Evolutionary conservation across 2,329 filamentous ascomycete genomes (phyloP).

Genomic region (Drechslerella dactyloides): DNA sequence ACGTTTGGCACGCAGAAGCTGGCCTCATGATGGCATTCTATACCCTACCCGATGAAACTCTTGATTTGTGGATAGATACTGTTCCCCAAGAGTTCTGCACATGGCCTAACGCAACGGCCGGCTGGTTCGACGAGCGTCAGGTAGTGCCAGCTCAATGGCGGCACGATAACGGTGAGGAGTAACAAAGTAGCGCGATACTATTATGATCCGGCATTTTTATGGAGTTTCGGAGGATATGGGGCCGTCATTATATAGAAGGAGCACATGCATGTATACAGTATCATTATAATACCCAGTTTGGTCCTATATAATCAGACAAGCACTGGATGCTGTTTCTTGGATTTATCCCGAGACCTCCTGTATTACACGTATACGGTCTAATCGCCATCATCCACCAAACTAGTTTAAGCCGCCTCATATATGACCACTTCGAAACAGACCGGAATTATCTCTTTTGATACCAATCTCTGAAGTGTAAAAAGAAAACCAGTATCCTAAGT

Average conservation of each 20-base stretch:
- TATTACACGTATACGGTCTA: too few species aligned
- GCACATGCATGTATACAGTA: background rate
- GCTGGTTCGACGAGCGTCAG: constrained; percentile 37
- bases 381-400: too few species aligned
- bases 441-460: too few species aligned
- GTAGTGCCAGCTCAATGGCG: constrained; percentile 37
- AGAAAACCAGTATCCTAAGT: too few species aligned
- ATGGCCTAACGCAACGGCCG: constrained; percentile 41
- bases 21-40: constrained; percentile 68
- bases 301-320: too few species aligned
- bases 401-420: too few species aligned
- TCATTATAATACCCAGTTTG: background rate
- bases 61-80: constrained; percentile 60
- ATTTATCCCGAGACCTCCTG: too few species aligned
- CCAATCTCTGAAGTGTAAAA: too few species aligned
- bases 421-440: too few species aligned
- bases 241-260: background rate
- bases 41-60: constrained; percentile 61
- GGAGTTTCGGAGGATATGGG: background rate
- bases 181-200: background rate
- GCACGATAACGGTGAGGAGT: constrained; percentile 42
- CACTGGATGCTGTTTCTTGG: too few species aligned
- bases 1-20: constrained; percentile 66
- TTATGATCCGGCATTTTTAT: background rate
- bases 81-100: constrained; percentile 61